phyloP scores from a whole-genome alignment of 768 basidiomycete genomes.

The Guyanaporus albipodus region DNA sequence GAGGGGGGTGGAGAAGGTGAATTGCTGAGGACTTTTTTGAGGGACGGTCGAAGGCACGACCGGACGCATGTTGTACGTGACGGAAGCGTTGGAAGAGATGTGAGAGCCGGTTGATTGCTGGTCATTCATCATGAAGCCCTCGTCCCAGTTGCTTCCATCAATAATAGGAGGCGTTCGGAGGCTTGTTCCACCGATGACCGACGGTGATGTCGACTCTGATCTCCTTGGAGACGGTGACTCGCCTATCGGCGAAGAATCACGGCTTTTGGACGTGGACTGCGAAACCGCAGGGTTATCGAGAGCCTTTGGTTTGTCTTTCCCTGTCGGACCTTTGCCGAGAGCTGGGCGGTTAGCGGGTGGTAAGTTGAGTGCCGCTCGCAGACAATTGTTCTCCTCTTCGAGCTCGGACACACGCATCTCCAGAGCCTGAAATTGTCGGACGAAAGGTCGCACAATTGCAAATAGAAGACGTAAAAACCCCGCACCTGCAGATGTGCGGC shows the following conservation, averaged over 20 bases:
- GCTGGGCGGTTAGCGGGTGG: conserved; percentile 69
- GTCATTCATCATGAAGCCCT: conserved; percentile 50
- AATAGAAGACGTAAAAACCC: conserved; percentile 34
- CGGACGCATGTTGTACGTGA: conserved; percentile 42
- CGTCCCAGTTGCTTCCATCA: conserved; percentile 52
- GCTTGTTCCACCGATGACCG: conserved; percentile 27
- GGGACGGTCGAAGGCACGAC: conserved; percentile 44
- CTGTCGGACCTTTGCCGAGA: conserved; percentile 82
- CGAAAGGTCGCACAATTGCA: conserved; percentile 37
- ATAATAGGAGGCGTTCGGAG: conserved; percentile 43
- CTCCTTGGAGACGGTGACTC: conserved; percentile 44
- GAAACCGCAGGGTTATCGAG: conserved; percentile 34
- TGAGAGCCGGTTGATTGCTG: conserved; percentile 34
- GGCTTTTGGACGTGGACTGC: conserved; percentile 47
- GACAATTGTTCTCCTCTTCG: conserved; percentile 75
- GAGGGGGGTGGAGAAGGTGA: conserved; percentile 38
- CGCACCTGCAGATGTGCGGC: conserved; percentile 81
- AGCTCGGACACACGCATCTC: conserved; percentile 79
- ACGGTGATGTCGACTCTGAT: conserved; percentile 34
- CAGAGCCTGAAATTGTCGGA: conserved; percentile 52
- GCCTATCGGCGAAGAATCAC: conserved; percentile 63
- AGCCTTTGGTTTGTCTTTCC: conserved; percentile 73
- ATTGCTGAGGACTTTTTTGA: conserved; percentile 45
- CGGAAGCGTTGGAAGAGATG: conserved; percentile 38
- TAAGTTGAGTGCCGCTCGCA: conserved; percentile 68